Conservation (phyloP, 129 eudicot species). For the Arctium minus region DNA sequence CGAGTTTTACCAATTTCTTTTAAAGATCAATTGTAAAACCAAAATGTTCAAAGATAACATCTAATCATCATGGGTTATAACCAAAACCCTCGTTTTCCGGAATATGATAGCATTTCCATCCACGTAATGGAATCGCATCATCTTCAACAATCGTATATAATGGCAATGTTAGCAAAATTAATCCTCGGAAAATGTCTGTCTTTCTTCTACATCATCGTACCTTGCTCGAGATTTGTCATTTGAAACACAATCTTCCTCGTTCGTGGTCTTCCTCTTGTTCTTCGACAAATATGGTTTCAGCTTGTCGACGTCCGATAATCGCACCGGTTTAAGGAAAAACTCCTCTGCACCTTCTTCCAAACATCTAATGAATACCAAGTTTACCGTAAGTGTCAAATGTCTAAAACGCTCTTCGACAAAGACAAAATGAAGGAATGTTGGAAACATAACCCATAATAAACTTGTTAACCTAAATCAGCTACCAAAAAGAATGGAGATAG, state of each 20-base stretch:
- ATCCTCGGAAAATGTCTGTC: neutral
- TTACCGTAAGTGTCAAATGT: neutral
- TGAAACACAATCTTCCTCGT: slow-evolving; percentile 44
- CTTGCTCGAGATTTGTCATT: slow-evolving; percentile 38
- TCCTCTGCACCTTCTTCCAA: slow-evolving; percentile 86
- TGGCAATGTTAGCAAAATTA: slow-evolving; percentile 1
- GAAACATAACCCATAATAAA: neutral
- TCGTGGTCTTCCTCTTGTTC: slow-evolving; percentile 40
- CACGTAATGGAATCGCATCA: neutral
- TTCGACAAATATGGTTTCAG: slow-evolving; percentile 48
- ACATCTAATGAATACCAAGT: slow-evolving; percentile 38
- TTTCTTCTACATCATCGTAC: slow-evolving; percentile 21
- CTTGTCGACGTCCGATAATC: slow-evolving; percentile 64
- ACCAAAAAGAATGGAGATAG: neutral
- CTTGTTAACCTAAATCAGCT: neutral
- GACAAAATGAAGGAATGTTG: neutral
- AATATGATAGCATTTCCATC: neutral
- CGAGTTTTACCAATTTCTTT: slow-evolving; percentile 13
- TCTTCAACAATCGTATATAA: neutral
- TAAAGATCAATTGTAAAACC: slow-evolving; percentile 5
- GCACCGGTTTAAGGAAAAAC: slow-evolving; percentile 73
- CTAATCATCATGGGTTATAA: slow-evolving; percentile 2
- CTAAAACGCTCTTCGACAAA: neutral
- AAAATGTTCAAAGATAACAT: slow-evolving; percentile 7
- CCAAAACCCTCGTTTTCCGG: neutral